These are phyloP conservation scores for Fusarium illudens DNA, from an alignment of 2,329 filamentous ascomycete species.

Conservation along the genomic window DNA sequence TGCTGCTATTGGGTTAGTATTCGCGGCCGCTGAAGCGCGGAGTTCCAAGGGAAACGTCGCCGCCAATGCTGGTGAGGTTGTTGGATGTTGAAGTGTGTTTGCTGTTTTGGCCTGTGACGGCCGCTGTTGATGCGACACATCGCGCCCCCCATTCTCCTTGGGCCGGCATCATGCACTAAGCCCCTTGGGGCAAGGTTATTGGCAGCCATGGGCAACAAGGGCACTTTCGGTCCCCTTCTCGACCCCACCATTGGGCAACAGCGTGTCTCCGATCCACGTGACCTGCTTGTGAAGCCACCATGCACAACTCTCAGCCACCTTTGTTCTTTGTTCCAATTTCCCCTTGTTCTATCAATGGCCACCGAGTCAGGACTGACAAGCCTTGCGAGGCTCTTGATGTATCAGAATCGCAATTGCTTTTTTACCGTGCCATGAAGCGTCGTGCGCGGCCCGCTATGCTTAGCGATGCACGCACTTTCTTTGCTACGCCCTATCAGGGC, in stretches of 20 bases:
- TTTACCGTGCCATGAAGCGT: not conserved
- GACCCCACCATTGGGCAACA: slow-evolving; percentile 39
- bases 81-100: slow-evolving; percentile 35
- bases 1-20: slow-evolving; percentile 37
- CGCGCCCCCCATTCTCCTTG: slow-evolving; percentile 42
- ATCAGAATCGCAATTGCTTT: not conserved
- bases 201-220: slow-evolving; percentile 47
- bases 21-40: slow-evolving; percentile 41
- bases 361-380: not conserved
- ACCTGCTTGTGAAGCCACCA: not conserved
- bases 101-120: slow-evolving; percentile 42
- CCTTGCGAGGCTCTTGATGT: not conserved
- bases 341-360: slow-evolving; percentile 19
- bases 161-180: slow-evolving; percentile 31
- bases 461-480: not conserved
- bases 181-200: slow-evolving; percentile 36
- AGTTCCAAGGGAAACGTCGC: slow-evolving; percentile 40
- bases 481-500: not conserved
- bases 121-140: slow-evolving; percentile 44
- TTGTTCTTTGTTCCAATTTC: not conserved
- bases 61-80: slow-evolving; percentile 35
- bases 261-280: slow-evolving; percentile 34
- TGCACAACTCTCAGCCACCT: slow-evolving; percentile 2
- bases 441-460: not conserved
- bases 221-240: slow-evolving; percentile 22